Base-by-base conservation (phyloP, 305 asterid genomes). In the Solanum aculeatissimum region DNA sequence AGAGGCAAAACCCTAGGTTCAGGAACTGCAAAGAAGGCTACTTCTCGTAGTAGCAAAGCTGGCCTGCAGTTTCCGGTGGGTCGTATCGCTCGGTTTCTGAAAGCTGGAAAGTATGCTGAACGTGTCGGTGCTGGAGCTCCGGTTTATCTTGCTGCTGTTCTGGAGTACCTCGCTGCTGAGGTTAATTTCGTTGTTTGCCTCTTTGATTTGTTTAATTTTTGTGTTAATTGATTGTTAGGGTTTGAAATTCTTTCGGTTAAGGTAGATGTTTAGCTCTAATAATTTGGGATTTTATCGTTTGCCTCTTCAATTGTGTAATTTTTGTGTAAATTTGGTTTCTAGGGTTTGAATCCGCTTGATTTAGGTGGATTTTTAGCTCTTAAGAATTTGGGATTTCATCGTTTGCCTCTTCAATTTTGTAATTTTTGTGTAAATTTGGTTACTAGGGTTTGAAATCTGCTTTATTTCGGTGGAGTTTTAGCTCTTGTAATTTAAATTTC, bases 111-210 rank as follows among this genome's bases (percentile, higher is more conserved):
- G 66, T 84, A 84, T 82, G 86, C 86, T 18, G 84, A 84, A 10
- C 86, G 86, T 19, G 86, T 84, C 16, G 86, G 86, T 15, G 86
- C 84, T 7, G 86, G 86, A 16, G 86, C 86, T 49, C 86, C 86
- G 32, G 86, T 84, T 11, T 84, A 84, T 18, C 86, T 84, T 14
- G 82, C 85, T 58, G 85, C 85, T n/a, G 85, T 83, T 7, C 60
- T 83, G 9, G 85, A 83, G 16, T 65, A 79, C 68, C 86, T 84
- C 29, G 86, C 86, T 7, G 86, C 86, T 51, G 86, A 84, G 86
- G 86, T 84, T 60, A 57, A 8, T 84, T 77, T 25, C 55, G n/a
- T 43, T 9, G 18, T 21, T 47, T 15, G 16, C 15, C 3, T 11
- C n/a, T 38, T 81, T 23, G 8, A 38, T 40, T 49, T 32, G 42